phyloP scores from a whole-genome alignment of 2,329 filamentous ascomycete genomes.

The Alternaria ethzedia region DNA sequence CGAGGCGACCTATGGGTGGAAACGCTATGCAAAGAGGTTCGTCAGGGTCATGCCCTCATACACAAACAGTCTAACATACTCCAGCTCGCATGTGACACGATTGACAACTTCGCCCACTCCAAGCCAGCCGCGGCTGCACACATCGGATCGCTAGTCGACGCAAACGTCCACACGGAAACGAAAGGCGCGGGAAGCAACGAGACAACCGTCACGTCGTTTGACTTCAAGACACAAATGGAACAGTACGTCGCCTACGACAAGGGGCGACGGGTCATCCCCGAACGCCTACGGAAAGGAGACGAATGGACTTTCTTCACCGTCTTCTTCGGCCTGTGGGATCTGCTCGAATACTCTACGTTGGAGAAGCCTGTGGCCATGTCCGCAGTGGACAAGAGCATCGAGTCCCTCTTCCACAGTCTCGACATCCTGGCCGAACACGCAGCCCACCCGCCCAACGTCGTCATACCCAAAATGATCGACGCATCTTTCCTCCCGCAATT shows the following conservation, averaged over 20 bases:
- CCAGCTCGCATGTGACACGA: conserved; percentile 44
- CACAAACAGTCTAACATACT: conserved; percentile 25
- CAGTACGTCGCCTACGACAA: conserved; percentile 41
- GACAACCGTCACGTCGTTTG: conserved; percentile 29
- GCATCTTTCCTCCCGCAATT: conserved; percentile 46
- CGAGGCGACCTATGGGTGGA: conserved; percentile 46
- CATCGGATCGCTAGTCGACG: conserved; percentile 41
- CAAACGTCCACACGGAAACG: conserved; percentile 38
- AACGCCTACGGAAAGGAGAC: conserved; percentile 26
- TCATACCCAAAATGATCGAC: conserved; percentile 43
- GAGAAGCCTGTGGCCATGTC: conserved; percentile 35
- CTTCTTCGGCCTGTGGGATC: conserved; percentile 47
- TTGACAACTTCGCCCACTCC: conserved; percentile 49
- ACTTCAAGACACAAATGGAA: conserved; percentile 48
- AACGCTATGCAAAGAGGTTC: conserved; percentile 46
- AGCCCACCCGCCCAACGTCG: conserved; percentile 30
- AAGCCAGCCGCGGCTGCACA: conserved; percentile 24
- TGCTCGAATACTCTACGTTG: conserved; percentile 41
- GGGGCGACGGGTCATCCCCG: conserved; percentile 21
- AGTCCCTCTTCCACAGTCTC: conserved; percentile 42
- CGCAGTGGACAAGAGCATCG: conserved; percentile 43
- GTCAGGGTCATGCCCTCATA: conserved; percentile 21
- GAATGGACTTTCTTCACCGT: conserved; percentile 46
- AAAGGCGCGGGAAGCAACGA: conserved; percentile 20
- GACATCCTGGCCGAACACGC: conserved; percentile 40